Conservation (phyloP, 768 basidiomycete genomes). For the Pulveroboletus sp. region DNA sequence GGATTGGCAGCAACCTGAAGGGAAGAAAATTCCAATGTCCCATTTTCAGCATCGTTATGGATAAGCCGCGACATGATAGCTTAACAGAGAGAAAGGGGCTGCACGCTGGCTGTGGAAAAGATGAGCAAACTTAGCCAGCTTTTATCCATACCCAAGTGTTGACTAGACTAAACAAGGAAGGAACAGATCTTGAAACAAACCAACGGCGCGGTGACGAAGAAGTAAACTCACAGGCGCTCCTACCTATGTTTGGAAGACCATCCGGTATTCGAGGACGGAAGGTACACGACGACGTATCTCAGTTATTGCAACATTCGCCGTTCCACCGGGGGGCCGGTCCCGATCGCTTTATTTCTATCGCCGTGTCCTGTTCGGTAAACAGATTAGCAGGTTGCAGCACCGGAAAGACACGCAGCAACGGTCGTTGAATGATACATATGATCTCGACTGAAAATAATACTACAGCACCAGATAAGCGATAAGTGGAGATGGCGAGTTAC, state of each 20-base stretch:
- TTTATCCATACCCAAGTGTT: slow-evolving; percentile 18
- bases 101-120: slow-evolving; percentile 7
- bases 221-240: slow-evolving; percentile 10
- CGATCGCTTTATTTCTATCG: slow-evolving; percentile 4
- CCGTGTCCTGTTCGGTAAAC: not conserved
- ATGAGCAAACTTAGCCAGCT: slow-evolving; percentile 5
- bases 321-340: slow-evolving; percentile 5
- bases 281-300: not conserved
- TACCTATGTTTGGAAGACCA: slow-evolving; percentile 5
- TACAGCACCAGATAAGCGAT: no score
- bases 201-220: not conserved
- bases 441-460: no score
- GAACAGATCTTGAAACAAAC: no score
- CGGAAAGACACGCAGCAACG: not conserved
- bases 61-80: slow-evolving; percentile 41
- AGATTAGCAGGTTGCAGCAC: not conserved
- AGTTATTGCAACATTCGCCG: slow-evolving; percentile 1
- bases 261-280: slow-evolving; percentile 1
- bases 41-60: slow-evolving; percentile 56
- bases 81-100: slow-evolving; percentile 9
- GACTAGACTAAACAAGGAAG: no score
- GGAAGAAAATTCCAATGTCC: slow-evolving; percentile 43
- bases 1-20: slow-evolving; percentile 21
- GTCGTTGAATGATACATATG: not conserved
- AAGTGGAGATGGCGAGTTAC: no score